Evolutionary conservation across 331 rosid species (phyloP).

Genomic region (Malus hybrid): DNA sequence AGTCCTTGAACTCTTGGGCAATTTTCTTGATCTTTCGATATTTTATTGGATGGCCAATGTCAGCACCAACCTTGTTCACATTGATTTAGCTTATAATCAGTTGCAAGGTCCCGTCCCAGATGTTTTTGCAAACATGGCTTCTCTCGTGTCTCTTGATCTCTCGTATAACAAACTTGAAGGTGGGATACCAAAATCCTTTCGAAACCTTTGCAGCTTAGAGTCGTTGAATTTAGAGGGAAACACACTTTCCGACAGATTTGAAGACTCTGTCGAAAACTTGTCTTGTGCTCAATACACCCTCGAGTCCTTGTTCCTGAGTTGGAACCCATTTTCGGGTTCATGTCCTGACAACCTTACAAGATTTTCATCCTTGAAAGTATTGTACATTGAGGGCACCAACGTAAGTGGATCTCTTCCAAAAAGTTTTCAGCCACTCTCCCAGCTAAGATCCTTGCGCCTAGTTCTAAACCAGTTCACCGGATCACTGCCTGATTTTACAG

Average conservation of each 20-base stretch:
- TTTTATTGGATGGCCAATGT: conserved; percentile 15
- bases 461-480: conserved; percentile 9
- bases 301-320: not conserved
- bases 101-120: conserved; percentile 21
- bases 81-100: not conserved
- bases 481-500: conserved; percentile 13
- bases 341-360: too few species aligned
- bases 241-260: not conserved
- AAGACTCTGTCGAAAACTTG: conserved; percentile 12
- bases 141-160: conserved; percentile 20
- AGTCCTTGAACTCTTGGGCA: conserved; percentile 7
- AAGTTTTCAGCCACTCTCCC: conserved; percentile 14
- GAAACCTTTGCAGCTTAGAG: conserved; percentile 12
- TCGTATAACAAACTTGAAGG: conserved; percentile 14
- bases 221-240: not conserved
- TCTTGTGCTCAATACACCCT: conserved; percentile 8
- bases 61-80: conserved; percentile 5
- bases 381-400: too few species aligned
- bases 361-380: too few species aligned
- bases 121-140: conserved; percentile 17
- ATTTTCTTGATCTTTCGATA: not conserved
- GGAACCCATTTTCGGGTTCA: too few species aligned
- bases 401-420: conserved; percentile 20
- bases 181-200: conserved; percentile 13
- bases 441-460: conserved; percentile 7